Evolutionary conservation across 1,139 yeast species (phyloP).

Genomic region (Candida tropicalis): DNA sequence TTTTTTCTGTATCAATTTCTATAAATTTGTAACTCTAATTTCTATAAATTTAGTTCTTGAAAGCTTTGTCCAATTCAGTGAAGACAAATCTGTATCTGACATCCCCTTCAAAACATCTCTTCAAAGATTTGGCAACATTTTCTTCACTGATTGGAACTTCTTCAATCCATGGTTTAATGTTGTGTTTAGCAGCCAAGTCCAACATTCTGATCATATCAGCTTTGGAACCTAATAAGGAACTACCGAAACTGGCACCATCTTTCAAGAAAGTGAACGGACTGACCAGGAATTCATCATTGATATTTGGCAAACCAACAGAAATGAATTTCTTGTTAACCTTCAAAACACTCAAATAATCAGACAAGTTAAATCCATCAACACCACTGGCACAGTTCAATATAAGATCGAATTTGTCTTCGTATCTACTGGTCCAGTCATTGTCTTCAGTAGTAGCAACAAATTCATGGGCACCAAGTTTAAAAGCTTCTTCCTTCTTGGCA

Average conservation of each 20-base stretch:
- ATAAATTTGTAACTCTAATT: neutral
- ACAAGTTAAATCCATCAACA: conserved; percentile 36
- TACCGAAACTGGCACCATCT: conserved; percentile 33
- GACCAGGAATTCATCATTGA: conserved; percentile 26
- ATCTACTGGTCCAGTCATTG: conserved; percentile 32
- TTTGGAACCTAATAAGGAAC: conserved; percentile 41
- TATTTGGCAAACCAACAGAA: conserved; percentile 56
- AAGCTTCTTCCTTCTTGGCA: conserved; percentile 39
- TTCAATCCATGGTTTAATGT: conserved; percentile 46
- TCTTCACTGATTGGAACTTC: conserved; percentile 39
- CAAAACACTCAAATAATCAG: conserved; percentile 33
- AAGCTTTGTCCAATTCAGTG: conserved; percentile 54
- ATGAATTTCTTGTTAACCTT: conserved; percentile 51
- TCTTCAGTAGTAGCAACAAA: conserved; percentile 44
- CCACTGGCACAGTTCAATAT: conserved; percentile 52
- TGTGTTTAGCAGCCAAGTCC: conserved; percentile 40
- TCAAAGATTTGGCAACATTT: conserved; percentile 31
- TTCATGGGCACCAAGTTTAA: conserved; percentile 40
- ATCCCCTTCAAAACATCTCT: conserved; percentile 46
- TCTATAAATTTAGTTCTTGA: conserved; percentile 13
- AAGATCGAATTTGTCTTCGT: conserved; percentile 44
- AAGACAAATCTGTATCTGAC: conserved; percentile 67
- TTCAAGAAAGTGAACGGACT: conserved; percentile 31
- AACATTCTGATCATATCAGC: conserved; percentile 41
- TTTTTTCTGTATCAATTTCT: neutral